A percentile compares a stretch with the other conserved stretches of the same genome.
Conservation (phyloP, 2,329 filamentous ascomycete genomes). For the Sporothrix curviconia region DNA sequence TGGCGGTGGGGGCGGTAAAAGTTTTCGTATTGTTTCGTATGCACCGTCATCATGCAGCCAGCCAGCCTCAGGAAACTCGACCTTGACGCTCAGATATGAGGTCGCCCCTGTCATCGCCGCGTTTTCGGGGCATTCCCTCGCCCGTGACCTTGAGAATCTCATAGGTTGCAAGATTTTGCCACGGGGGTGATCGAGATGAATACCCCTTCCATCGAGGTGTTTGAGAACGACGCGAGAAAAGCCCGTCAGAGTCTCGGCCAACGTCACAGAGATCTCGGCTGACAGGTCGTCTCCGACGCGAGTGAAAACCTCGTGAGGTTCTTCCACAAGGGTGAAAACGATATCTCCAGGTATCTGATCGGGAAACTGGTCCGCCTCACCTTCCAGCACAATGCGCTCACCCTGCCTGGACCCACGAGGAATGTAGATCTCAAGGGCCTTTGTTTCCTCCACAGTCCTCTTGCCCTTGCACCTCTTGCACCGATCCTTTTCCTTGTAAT, state of each 20-base stretch:
- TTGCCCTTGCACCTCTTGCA: constrained; percentile 99
- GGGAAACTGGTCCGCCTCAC: constrained; percentile 88
- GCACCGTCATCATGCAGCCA: constrained; percentile 71
- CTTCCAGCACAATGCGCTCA: constrained; percentile 82
- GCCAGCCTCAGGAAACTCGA: constrained; percentile 81
- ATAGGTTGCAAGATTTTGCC: constrained; percentile 78
- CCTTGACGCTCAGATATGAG: constrained; percentile 78
- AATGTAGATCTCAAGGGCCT: constrained; percentile 94
- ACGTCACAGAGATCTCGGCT: constrained; percentile 70
- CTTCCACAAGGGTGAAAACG: constrained; percentile 79
- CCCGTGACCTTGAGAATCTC: constrained; percentile 76
- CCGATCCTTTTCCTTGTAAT: constrained; percentile 92
- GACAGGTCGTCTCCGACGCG: constrained; percentile 79
- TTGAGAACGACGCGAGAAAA: constrained; percentile 87
- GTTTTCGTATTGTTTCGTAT: constrained; percentile 63
- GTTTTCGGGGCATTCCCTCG: constrained; percentile 93
- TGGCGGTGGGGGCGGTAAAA: constrained; percentile 61
- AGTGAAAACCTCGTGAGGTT: constrained; percentile 73
- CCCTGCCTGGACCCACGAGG: constrained; percentile 79
- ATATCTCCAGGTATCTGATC: constrained; percentile 89
- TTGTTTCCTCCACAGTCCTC: constrained; percentile 78
- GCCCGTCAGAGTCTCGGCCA: constrained; percentile 78
- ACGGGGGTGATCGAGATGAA: constrained; percentile 69
- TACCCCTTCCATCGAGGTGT: constrained; percentile 88
- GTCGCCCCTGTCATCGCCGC: constrained; percentile 75